These are phyloP conservation scores for Dalbergia oliveri DNA, from an alignment of 306 rosid species.

Conservation along the genomic window DNA sequence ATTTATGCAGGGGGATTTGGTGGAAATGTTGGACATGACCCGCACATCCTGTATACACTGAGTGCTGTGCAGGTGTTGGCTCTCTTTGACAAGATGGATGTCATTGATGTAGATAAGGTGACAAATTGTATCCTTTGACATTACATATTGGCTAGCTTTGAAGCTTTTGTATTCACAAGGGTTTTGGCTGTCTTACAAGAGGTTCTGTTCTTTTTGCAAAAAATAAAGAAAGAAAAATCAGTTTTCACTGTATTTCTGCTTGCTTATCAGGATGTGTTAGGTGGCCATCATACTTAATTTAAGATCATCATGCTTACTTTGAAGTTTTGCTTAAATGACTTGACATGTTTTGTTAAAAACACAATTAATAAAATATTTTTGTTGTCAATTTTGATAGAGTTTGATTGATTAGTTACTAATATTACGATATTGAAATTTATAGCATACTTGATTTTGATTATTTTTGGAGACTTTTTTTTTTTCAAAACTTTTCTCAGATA, in stretches of 20 bases:
- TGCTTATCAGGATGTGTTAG: slow-evolving; percentile 30
- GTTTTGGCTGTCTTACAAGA: background rate
- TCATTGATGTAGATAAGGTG: slow-evolving; percentile 72
- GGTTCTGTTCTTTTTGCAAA: background rate
- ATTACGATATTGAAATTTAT: background rate
- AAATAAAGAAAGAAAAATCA: background rate
- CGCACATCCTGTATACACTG: slow-evolving; percentile 80
- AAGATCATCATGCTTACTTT: background rate
- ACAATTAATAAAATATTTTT: background rate
- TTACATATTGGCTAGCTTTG: slow-evolving; percentile 22
- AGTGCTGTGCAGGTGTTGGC: slow-evolving; percentile 90
- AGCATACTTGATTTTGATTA: too few species aligned
- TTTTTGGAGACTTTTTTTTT: too few species aligned
- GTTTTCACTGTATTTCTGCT: background rate
- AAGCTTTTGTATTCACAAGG: slow-evolving; percentile 3
- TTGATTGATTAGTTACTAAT: slow-evolving; percentile 15
- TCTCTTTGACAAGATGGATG: slow-evolving; percentile 71
- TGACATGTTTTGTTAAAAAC: background rate
- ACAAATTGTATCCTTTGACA: slow-evolving; percentile 84
- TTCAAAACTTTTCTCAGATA: too few species aligned
- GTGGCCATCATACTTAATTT: background rate
- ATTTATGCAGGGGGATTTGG: slow-evolving; percentile 79
- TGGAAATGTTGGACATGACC: slow-evolving; percentile 90
- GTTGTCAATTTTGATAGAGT: slow-evolving; percentile 15
- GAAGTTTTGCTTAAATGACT: slow-evolving; percentile 10